Percentiles rank a stretch among this genome's conserved stretches.
Evolutionary conservation across 2,329 filamentous ascomycete genomes (phyloP).

Genomic region (Verticillium klebahnii): DNA sequence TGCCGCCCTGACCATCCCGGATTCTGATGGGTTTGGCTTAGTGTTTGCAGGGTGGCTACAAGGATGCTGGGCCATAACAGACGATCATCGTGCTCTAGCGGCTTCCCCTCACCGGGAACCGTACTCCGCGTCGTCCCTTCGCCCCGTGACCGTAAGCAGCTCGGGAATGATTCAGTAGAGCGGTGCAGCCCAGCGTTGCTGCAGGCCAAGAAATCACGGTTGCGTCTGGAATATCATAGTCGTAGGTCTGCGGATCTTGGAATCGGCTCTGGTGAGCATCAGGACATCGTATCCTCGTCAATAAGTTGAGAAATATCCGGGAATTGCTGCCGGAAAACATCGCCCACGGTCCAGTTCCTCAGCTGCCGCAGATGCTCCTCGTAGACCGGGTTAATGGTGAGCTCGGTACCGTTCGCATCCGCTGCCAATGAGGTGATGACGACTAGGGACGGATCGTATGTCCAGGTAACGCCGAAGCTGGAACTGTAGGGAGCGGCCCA

Average conservation of each 20-base stretch:
- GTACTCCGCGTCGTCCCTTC: background rate
- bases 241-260: too few species aligned
- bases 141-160: background rate
- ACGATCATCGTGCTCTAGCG: background rate
- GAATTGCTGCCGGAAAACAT: slow-evolving; percentile 18
- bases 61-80: background rate
- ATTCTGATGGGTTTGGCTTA: too few species aligned
- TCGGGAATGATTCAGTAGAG: background rate
- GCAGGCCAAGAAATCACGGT: too few species aligned
- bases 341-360: slow-evolving; percentile 22
- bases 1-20: too few species aligned
- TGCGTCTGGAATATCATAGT: too few species aligned
- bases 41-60: too few species aligned
- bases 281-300: slow-evolving; percentile 14
- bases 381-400: slow-evolving; percentile 23
- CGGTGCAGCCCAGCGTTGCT: background rate
- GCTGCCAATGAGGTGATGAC: slow-evolving; percentile 14
- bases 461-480: slow-evolving; percentile 24
- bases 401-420: slow-evolving; percentile 11
- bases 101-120: background rate
- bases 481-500: slow-evolving; percentile 24
- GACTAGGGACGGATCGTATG: slow-evolving; percentile 21
- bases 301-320: slow-evolving; percentile 18
- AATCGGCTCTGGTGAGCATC: background rate
- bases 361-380: slow-evolving; percentile 24